Evolutionary conservation across 2,329 filamentous ascomycete species (phyloP).

Genomic region (Fusarium miscanthi): DNA sequence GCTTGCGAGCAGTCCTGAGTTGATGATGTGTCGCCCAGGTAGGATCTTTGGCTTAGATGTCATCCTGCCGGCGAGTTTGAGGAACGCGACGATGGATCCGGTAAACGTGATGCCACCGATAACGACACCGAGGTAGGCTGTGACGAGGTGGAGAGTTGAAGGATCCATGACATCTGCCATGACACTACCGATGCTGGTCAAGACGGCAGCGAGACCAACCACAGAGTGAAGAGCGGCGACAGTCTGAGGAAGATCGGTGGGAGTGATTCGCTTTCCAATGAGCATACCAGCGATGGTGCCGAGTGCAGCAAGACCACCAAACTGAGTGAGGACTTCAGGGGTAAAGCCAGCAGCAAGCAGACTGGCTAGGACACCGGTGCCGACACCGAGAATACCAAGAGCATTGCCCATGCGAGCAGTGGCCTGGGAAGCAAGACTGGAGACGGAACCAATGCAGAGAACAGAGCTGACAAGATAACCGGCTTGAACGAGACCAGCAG

Average conservation of each 20-base stretch:
- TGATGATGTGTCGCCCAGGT: conserved; percentile 80
- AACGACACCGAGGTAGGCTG: conserved; percentile 85
- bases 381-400: conserved; percentile 86
- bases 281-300: conserved; percentile 76
- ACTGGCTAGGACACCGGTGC: conserved; percentile 84
- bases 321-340: conserved; percentile 81
- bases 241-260: conserved; percentile 88
- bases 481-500: conserved; percentile 85
- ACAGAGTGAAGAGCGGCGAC: conserved; percentile 91
- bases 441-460: conserved; percentile 86
- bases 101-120: conserved; percentile 93
- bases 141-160: conserved; percentile 84
- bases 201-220: conserved; percentile 86
- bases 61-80: conserved; percentile 87
- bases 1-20: conserved; percentile 76
- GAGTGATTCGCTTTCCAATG: conserved; percentile 87
- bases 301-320: conserved; percentile 77
- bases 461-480: conserved; percentile 88
- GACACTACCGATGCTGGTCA: conserved; percentile 90
- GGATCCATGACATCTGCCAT: conserved; percentile 77
- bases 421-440: conserved; percentile 81
- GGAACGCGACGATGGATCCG: conserved; percentile 87
- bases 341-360: conserved; percentile 84
- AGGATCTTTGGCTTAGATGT: conserved; percentile 79
- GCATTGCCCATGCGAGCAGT: conserved; percentile 89